Base-by-base conservation (phyloP, 2,329 filamentous ascomycete species). In the Fusarium sp. region DNA sequence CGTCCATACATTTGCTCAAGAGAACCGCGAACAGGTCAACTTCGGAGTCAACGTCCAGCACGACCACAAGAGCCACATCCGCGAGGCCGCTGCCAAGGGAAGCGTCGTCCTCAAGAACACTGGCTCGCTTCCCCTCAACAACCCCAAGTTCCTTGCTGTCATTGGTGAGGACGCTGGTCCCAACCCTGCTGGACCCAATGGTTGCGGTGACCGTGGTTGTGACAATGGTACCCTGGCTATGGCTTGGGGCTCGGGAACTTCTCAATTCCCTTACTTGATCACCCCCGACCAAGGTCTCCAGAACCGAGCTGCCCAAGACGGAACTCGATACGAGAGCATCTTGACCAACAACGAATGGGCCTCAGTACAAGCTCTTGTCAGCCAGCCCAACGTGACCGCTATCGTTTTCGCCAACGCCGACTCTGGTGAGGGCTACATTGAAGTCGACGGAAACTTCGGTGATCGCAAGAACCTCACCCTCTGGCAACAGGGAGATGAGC, bases 401-500 rank as follows among this genome's bases (percentile, higher is more conserved):
- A 88, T 99, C 47, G 95, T 98, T 17, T 98, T 98, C 77, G 95
- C 94, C 79, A 98, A 98, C 75, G 91, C 95, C 20, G 88, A 95
- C 80, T 90, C 92, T 7, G 96, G 96, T 60, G 96, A 98, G 83
- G 95, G 94, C 11, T 98, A 90, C 84, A 94, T 98, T 79, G 88
- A 84, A 35, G 89, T 97, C 4, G 96, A 95, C 72, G 92, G 90
- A 61, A 98, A 98, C 81, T 85, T 88, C 67, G 96, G 96, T 66
- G 96, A 98, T 82, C 92, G 96, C 60, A 95, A 95, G 79, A 98
- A 99, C 83, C 87, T 99, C 42, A 98, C 95, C 1, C 86, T 98
- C 1, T 98, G 96, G 96, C 87, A 92, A 69, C 88, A 91, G 66
- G 95, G 94, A 45, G 94, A 98, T 60, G 87, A 88, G 2, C 84